Evolutionary conservation across 2,329 filamentous ascomycete genomes (phyloP), one percentile per base, ranked within the genome.

Genomic region (Xenoacremonium recifei): DNA sequence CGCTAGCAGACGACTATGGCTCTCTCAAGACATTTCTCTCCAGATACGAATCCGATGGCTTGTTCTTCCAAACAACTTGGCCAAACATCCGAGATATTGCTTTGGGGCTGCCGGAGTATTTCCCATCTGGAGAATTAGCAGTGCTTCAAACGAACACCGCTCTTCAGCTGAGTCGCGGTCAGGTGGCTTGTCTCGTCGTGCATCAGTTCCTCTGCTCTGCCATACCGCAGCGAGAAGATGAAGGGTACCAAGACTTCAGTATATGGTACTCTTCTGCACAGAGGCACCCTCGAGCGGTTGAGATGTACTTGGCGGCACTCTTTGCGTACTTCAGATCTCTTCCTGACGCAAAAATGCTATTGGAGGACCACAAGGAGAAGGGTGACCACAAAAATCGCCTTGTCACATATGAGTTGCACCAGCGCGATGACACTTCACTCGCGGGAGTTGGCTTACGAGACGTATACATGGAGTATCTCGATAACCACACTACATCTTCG

Each of bases 181-280:
- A 64, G 37, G 51, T 45, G 20, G 59, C 55, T n/a, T 62, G 54
- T 13, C 45, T 66, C 21, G 57, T 64, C 1, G 44, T 45, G 3
- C 59, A 66, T 13, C 62, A 66, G 37, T 65, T 65, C 18, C 36
- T 66, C 4, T 60, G 62, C 29, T 42, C 43, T n/a, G 3, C 53
- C 39, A 6, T 38, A 17, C 32, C 57, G 39, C 53, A 59, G 41
- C 42, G 52, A 11, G 4, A 45, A 1, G 54, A 54, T 27, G 44
- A 53, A 5, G 60, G 58, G 0, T 61, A 55, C 21, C 60, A 61
- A 25, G 60, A 65, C 44, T 59, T 66, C 35, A 48, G 62, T 4
- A 54, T 65, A 21, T 67, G 64, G 63, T 66, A 61, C 33, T 41
- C 42, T 16, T 62, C 56, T 1, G 54, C 50, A 21, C 62, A 67